Evolutionary conservation across 768 basidiomycete genomes (phyloP).

Genomic region (Tubosaeta sp.): DNA sequence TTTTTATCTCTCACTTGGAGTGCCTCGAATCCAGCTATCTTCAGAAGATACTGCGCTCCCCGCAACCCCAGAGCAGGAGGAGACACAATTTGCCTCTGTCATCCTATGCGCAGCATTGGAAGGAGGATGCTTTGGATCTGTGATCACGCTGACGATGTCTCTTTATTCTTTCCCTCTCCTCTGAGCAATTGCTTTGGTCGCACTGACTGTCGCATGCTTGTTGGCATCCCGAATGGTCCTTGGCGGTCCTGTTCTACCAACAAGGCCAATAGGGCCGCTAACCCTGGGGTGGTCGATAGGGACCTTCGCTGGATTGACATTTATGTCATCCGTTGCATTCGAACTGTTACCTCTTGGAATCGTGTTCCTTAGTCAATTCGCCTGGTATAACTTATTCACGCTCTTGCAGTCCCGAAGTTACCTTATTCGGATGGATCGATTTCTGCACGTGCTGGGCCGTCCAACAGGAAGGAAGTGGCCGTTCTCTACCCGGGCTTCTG

Average conservation of each 20-base stretch:
- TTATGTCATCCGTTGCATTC: slow-evolving; percentile 8
- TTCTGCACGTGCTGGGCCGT: slow-evolving; percentile 3
- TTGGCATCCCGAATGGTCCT: no score
- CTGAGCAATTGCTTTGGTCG: slow-evolving; percentile 1
- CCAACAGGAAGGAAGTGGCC: slow-evolving; percentile 12
- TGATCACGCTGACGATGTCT: slow-evolving; percentile 11
- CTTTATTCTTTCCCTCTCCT: slow-evolving; percentile 3
- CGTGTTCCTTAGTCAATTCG: no score
- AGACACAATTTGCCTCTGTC: slow-evolving; percentile 5
- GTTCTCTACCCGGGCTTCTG: slow-evolving; percentile 13
- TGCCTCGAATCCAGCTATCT: background rate
- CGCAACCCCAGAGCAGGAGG: slow-evolving; percentile 1
- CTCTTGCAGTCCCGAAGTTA: slow-evolving; percentile 15
- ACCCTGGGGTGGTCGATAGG: no score
- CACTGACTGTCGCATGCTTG: no score
- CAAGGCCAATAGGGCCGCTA: no score
- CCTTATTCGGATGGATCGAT: slow-evolving; percentile 12
- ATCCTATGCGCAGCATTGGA: slow-evolving; percentile 7
- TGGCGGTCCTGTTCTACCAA: no score
- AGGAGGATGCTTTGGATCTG: slow-evolving; percentile 13
- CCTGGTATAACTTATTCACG: slow-evolving; percentile 16
- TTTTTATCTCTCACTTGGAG: slow-evolving; percentile 15
- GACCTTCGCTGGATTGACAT: no score
- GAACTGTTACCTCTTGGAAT: no score
- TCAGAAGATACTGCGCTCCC: background rate